Evolutionary conservation across 2,329 filamentous ascomycete genomes (phyloP).

Genomic region (Fusarium mangiferae): DNA sequence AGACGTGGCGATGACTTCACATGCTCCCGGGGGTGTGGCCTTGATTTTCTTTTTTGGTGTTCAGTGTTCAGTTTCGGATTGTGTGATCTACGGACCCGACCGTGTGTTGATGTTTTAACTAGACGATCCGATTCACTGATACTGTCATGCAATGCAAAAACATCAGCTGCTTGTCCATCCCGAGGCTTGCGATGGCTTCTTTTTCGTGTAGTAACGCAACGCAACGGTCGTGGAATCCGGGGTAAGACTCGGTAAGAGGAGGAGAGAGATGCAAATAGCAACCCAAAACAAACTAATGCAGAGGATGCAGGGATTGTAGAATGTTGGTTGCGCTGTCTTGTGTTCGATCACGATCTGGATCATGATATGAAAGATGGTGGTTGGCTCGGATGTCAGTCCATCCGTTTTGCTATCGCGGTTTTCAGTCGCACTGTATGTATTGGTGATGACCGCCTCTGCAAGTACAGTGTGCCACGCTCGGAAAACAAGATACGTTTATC

Average conservation of each 20-base stretch:
- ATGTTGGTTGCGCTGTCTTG: conserved; percentile 12
- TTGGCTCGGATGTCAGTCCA: conserved; percentile 30
- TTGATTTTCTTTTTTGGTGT: conserved; percentile 8
- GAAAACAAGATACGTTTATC: background rate
- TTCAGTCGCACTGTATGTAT: conserved; percentile 19
- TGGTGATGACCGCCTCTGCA: too few relatives aligned
- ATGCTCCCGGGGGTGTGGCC: conserved; percentile 13
- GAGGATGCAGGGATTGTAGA: conserved; percentile 31
- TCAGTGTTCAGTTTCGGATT: conserved; percentile 13
- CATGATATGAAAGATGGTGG: conserved; percentile 16
- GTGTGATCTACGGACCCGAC: conserved; percentile 21
- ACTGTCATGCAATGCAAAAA: background rate
- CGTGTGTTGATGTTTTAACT: conserved; percentile 8
- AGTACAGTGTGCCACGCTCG: conserved; percentile 23
- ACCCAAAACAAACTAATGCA: conserved; percentile 17
- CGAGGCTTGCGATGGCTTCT: background rate
- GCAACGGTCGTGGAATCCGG: conserved; percentile 30
- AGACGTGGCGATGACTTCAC: conserved; percentile 44
- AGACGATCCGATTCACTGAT: conserved; percentile 6
- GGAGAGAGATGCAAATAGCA: background rate
- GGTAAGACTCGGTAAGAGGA: conserved; percentile 20
- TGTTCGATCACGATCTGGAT: conserved; percentile 34
- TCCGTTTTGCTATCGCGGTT: conserved; percentile 2
- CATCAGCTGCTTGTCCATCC: background rate
- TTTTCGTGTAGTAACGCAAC: conserved; percentile 6